phyloP scores from a whole-genome alignment of 306 rosid genomes.

The Astragalus glycyphyllos region DNA sequence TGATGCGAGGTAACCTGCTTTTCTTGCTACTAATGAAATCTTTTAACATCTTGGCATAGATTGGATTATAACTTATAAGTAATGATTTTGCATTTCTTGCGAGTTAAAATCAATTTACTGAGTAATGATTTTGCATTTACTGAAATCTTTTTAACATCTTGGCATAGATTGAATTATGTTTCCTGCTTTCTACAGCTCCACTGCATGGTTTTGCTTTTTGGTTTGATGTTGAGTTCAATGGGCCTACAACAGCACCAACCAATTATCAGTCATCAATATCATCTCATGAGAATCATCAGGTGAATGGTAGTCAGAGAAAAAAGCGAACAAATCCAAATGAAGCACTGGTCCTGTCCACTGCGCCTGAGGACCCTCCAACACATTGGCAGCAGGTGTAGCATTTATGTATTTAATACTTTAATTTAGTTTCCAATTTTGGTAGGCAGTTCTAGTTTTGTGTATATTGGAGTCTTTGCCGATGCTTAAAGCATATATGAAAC shows the following conservation, averaged over 20 bases:
- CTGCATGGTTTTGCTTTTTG: slow-evolving; percentile 99
- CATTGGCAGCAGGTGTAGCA: slow-evolving; percentile 97
- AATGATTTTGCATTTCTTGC: slow-evolving; percentile 11
- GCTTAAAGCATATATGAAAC: too few relatives aligned
- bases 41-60: slow-evolving; percentile 15
- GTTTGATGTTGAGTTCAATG: slow-evolving; percentile 97
- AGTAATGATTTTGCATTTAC: slow-evolving; percentile 1
- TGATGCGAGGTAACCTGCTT: slow-evolving; percentile 89
- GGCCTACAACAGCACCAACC: slow-evolving; percentile 57
- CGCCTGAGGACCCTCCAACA: slow-evolving; percentile 99
- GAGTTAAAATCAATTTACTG: slow-evolving; percentile 15
- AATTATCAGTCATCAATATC: slow-evolving; percentile 48
- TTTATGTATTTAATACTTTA: slow-evolving; percentile 18
- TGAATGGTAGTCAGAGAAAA: slow-evolving; percentile 77
- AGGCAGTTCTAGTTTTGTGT: too few relatives aligned
- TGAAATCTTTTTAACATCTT: background rate
- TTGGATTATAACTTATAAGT: slow-evolving; percentile 17
- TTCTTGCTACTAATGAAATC: slow-evolving; percentile 2
- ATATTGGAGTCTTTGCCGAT: too few relatives aligned
- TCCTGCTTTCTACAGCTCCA: slow-evolving; percentile 74
- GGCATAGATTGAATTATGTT: slow-evolving; percentile 25
- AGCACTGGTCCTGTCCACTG: slow-evolving; percentile 83
- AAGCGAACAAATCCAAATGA: slow-evolving; percentile 78
- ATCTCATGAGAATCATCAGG: slow-evolving; percentile 53
- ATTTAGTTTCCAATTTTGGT: slow-evolving; percentile 29